A percentile compares a stretch with the other conserved stretches of the same genome.
Conservation (phyloP, 163 green algal genomes). For the Dunaliella salina region DNA sequence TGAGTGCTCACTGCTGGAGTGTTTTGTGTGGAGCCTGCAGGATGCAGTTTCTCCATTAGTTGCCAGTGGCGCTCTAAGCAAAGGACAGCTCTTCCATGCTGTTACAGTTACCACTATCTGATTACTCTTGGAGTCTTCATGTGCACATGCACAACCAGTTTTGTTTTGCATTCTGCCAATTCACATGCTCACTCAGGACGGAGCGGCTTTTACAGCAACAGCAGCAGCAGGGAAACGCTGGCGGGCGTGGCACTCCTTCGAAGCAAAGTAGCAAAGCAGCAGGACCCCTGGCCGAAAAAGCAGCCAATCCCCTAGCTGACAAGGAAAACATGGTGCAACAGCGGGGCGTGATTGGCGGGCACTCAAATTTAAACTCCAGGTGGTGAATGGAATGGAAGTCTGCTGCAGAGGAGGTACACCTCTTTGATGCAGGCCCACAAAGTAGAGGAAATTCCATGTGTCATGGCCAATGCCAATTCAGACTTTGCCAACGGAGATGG, state of each 20-base stretch:
- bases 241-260: background rate
- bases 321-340: slow-evolving; percentile 11
- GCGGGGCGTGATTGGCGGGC: too few relatives aligned
- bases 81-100: background rate
- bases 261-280: background rate
- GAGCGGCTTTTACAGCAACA: background rate
- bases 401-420: too few relatives aligned
- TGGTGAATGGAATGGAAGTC: too few relatives aligned
- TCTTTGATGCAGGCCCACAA: too few relatives aligned
- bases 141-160: background rate
- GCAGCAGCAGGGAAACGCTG: background rate
- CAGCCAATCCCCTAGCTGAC: background rate
- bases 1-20: too few relatives aligned
- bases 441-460: too few relatives aligned
- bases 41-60: background rate
- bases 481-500: too few relatives aligned
- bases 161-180: background rate
- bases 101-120: background rate
- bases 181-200: too few relatives aligned
- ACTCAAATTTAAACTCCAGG: too few relatives aligned
- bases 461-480: too few relatives aligned
- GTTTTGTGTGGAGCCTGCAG: background rate
- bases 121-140: background rate
- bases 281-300: background rate
- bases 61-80: background rate